These are phyloP conservation scores for Rubroshorea leprosula DNA, from an alignment of 345 rosid species.

Conservation along the genomic window DNA sequence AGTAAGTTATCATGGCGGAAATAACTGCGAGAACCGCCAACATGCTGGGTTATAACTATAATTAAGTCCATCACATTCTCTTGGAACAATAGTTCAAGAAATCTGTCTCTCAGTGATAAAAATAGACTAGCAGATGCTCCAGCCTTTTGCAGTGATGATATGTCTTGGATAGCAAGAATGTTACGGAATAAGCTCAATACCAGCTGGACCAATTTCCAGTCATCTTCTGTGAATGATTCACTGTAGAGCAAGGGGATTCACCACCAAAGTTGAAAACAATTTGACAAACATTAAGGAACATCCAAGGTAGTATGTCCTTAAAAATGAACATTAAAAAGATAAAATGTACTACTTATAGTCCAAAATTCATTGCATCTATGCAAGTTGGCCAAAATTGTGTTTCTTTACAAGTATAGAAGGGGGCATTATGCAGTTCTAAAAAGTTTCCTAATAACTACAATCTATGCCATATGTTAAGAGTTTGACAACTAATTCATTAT, in stretches of 20 bases:
- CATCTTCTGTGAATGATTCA: conserved; percentile 74
- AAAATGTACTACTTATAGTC: not conserved
- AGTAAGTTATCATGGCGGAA: conserved; percentile 83
- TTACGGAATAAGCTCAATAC: conserved; percentile 79
- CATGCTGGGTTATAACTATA: conserved; percentile 59
- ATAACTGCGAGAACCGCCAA: conserved; percentile 43
- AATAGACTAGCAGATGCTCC: conserved; percentile 57
- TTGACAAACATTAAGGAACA: not conserved
- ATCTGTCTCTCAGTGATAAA: conserved; percentile 71
- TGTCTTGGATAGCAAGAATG: conserved; percentile 78
- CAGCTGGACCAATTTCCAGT: conserved; percentile 95
- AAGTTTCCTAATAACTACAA: too few relatives aligned
- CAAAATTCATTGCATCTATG: not conserved
- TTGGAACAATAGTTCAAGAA: conserved; percentile 63
- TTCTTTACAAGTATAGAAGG: too few relatives aligned
- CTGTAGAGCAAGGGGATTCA: conserved; percentile 33
- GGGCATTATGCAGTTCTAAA: too few relatives aligned
- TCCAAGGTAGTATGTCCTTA: too few relatives aligned
- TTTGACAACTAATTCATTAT: too few relatives aligned
- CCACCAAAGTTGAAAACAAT: not conserved
- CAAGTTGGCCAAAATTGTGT: too few relatives aligned
- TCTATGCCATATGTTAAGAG: too few relatives aligned
- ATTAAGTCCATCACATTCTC: conserved; percentile 84
- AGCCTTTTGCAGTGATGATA: conserved; percentile 59
- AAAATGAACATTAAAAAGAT: too few relatives aligned